Base-by-base conservation (phyloP, 768 basidiomycete species). In the Naganishia onofrii region DNA sequence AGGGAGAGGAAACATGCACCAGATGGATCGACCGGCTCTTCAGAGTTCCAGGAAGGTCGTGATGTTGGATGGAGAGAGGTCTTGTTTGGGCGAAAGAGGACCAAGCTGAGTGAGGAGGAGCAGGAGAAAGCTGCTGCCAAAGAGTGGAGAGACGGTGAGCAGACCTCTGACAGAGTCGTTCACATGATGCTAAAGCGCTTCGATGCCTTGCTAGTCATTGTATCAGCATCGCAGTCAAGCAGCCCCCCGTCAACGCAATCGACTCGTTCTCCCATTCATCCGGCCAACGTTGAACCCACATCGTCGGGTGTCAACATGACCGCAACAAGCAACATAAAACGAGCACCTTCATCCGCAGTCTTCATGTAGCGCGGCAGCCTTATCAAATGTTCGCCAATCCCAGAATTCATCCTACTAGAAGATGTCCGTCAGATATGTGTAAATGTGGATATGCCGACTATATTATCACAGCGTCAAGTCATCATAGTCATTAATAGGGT, bases 11-110 rank as follows among this genome's bases (percentile, higher is more conserved):
- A 66, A 38, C 58, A 70, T 23, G 57, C 75, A 48, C 69, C 72
- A 7, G 73, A 68, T 38, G 76, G 72, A 5, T 51, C 23, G 10
- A 12, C 15, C 4, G 48, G 34, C 9, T 21, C 51, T 19, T 34
- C 31, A 38, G 67, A 57, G 23, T 68, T 76, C 65, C 38, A 34
- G 3, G 77, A 78, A 58, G 66, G 28, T 12, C 58, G 71, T 36
- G 54, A 74, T 66, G 75, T 79, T 3, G 72, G 74, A 28, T 82
- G 80, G 81, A 70, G 36, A 1, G 80, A 81, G 68, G 78, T 80
- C 1, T 67, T 82, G 12, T 78, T 82, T 53, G 81, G 81, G 21
- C 76, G 77, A 66, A 80, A 76, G 68, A 72, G 74, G 29, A 58
- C 66, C 32, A 68, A 73, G 52, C 67, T 46, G 51, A 58, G 46